Evolutionary conservation across 495 filamentous ascomycete genomes (phyloP), one percentile per base, ranked within the genome.

Genomic region (Penicillium lividum): DNA sequence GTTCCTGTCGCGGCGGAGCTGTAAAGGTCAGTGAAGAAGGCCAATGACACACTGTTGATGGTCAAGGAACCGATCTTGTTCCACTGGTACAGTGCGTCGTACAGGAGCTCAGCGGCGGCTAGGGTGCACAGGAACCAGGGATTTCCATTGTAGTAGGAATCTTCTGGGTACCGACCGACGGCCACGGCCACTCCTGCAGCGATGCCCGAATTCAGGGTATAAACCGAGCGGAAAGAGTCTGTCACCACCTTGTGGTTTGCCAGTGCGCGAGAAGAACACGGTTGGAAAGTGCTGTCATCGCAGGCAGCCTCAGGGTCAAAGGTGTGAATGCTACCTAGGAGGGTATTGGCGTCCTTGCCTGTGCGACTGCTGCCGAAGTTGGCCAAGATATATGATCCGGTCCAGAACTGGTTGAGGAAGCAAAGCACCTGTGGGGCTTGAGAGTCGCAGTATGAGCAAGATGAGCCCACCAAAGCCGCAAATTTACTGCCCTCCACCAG

Each of bases 121-220:
- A 87, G 71, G 3, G 85, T 89, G 62, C 76, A 76, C 8, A 90
- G 76, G 61, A 85, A 88, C 86, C 86, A 88, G 5, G 84, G 85
- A 68, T 88, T 86, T 16, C 86, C 87, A 57, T 83, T 80, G 61
- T 85, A 87, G 70, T 90, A 92, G 0, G 73, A 62, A 56, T 92
- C 89, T 61, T 89, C 86, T 3, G 86, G 71, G 68, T 92, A 92
- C 7, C 89, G 75, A 56, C 89, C 89, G 15, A 89, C 79, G 10
- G 87, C 84, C 30, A 86, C 78, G 7, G 86, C 85, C 7, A 69
- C 33, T 15, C 71, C 72, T 1, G 59, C 57, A 8, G 61, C 51
- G 13, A 70, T 70, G 3, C 71, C 75, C 9, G 77, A 79, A 74
- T 89, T 89, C 63, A 89, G 71, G 18, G 65, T 57, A 64, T 88